Conservation (phyloP, 2,329 filamentous ascomycete genomes). For the Fusarium sp. region DNA sequence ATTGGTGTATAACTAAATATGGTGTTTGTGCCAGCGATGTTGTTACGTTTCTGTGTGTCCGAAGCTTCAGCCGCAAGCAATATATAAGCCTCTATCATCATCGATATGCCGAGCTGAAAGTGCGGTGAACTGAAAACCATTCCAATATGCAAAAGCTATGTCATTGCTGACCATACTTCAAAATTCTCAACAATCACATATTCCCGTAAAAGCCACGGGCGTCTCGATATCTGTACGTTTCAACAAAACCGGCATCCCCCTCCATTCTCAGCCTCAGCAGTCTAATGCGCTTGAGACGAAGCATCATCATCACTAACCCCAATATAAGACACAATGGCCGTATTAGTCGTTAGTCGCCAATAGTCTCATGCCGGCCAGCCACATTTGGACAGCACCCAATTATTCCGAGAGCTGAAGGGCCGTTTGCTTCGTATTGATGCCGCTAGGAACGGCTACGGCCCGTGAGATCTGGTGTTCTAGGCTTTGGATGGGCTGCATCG, state of each 20-base stretch:
- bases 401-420: background rate
- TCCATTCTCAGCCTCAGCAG: background rate
- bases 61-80: background rate
- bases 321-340: background rate
- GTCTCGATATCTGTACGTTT: background rate
- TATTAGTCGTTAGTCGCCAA: background rate
- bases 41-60: too few species aligned
- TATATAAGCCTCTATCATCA: background rate
- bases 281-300: background rate
- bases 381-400: background rate
- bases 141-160: fast-evolving
- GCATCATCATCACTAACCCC: background rate
- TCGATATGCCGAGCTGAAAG: background rate
- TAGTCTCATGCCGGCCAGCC: background rate
- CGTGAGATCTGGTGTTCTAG: conserved; percentile 1
- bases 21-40: too few species aligned
- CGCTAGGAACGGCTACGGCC: conserved; percentile 11
- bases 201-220: background rate
- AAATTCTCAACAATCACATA: background rate
- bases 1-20: too few species aligned
- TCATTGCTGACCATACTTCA: background rate
- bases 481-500: background rate
- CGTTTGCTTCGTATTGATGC: background rate
- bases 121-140: background rate
- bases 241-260: background rate